Evolutionary conservation across 2,329 filamentous ascomycete genomes (phyloP).

Genomic region (Chaetomium strumarium): DNA sequence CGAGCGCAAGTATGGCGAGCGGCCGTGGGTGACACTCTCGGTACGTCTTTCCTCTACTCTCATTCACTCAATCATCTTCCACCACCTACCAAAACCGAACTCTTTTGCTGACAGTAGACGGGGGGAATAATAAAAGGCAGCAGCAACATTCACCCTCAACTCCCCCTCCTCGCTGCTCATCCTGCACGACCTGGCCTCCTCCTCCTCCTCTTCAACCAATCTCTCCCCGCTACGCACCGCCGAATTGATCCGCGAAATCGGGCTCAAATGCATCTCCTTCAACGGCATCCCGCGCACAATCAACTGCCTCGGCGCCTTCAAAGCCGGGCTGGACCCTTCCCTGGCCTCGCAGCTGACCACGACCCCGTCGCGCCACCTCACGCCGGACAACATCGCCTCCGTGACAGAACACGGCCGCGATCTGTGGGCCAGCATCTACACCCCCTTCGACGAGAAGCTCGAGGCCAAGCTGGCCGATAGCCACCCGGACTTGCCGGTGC

Average conservation of each 20-base stretch:
- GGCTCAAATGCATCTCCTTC: constrained; percentile 72
- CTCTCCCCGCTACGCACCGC: constrained; percentile 45
- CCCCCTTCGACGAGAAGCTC: constrained; percentile 67
- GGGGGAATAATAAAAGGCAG: constrained; percentile 49
- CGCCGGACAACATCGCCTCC: constrained; percentile 45
- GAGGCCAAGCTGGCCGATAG: constrained; percentile 63
- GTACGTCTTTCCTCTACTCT: constrained; percentile 26
- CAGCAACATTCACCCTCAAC: constrained; percentile 81
- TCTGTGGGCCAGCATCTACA: constrained; percentile 74
- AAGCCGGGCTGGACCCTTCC: constrained; percentile 45
- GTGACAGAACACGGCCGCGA: constrained; percentile 53
- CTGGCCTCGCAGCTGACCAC: constrained; percentile 50
- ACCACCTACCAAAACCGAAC: neutral
- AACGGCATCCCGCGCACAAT: constrained; percentile 80
- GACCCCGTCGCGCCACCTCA: constrained; percentile 49
- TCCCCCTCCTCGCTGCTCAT: constrained; percentile 67
- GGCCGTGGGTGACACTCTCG: constrained; percentile 62
- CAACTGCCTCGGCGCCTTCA: constrained; percentile 64
- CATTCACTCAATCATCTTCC: neutral
- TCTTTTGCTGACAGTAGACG: neutral
- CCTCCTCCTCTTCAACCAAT: constrained; percentile 31
- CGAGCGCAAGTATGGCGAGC: constrained; percentile 54
- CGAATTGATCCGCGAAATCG: constrained; percentile 69
- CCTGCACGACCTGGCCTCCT: constrained; percentile 47
- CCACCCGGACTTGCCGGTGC: constrained; percentile 76